phyloP scores from a whole-genome alignment of 352 stramenopile species.

The Phytopythium helicoides region DNA sequence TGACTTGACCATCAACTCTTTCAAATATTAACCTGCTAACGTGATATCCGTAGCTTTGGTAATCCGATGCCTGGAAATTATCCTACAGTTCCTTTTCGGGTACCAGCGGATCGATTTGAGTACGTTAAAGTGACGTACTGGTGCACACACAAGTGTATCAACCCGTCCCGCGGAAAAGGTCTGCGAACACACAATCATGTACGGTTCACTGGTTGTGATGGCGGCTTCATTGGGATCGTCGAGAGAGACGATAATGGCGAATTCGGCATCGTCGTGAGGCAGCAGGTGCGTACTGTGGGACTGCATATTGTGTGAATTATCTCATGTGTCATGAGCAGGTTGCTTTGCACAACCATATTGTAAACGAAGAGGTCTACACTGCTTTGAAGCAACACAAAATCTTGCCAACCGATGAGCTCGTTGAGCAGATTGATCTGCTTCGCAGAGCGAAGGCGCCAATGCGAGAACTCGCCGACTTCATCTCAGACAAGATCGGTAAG shows the following conservation, averaged over 20 bases:
- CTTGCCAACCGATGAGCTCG: not conserved
- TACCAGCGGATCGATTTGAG: not conserved
- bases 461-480: not conserved
- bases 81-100: not conserved
- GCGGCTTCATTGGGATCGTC: not conserved
- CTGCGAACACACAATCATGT: not conserved
- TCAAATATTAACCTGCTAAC: too few relatives aligned
- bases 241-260: not conserved
- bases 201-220: not conserved
- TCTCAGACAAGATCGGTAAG: not conserved
- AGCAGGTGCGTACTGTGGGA: not conserved
- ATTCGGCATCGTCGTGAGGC: not conserved
- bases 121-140: not conserved
- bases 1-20: not conserved
- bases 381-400: not conserved
- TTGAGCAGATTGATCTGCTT: not conserved
- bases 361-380: not conserved
- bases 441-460: not conserved
- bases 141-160: not conserved
- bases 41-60: too few relatives aligned
- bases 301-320: too few relatives aligned
- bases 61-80: not conserved
- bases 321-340: too few relatives aligned
- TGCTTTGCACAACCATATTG: conserved; percentile 2
- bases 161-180: not conserved